A percentile compares a stretch with the other conserved stretches of the same genome.
Conservation (phyloP, 2,329 filamentous ascomycete species). For the Xylariaceae sp. region DNA sequence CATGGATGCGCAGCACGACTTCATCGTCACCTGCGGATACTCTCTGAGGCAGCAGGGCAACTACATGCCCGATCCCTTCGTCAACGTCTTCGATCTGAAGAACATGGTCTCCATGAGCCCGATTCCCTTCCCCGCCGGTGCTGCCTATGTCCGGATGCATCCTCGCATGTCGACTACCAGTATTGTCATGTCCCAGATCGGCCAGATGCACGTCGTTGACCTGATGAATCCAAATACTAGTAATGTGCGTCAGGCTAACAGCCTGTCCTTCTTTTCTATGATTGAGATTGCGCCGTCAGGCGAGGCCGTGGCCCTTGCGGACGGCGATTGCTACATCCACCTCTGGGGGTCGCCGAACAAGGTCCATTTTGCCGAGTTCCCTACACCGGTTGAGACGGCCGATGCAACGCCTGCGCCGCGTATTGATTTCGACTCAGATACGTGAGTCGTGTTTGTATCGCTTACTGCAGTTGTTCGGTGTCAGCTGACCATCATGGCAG, state of each 20-base stretch:
- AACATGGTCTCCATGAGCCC: slow-evolving; percentile 81
- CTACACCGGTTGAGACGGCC: slow-evolving; percentile 69
- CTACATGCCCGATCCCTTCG: slow-evolving; percentile 82
- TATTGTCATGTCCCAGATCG: slow-evolving; percentile 84
- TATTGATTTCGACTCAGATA: slow-evolving; percentile 63
- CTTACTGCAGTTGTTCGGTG: too few species aligned
- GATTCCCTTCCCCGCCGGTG: slow-evolving; percentile 85
- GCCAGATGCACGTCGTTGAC: slow-evolving; percentile 93
- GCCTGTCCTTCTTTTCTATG: slow-evolving; percentile 65
- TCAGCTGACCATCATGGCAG: slow-evolving; percentile 31
- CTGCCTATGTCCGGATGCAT: slow-evolving; percentile 93
- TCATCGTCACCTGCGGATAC: slow-evolving; percentile 90
- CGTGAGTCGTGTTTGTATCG: slow-evolving; percentile 39
- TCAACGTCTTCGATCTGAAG: slow-evolving; percentile 94
- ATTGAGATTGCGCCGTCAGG: slow-evolving; percentile 85
- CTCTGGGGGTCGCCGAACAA: slow-evolving; percentile 85
- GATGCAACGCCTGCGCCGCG: slow-evolving; percentile 52
- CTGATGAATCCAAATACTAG: slow-evolving; percentile 88
- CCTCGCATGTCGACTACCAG: slow-evolving; percentile 91
- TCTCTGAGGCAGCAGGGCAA: slow-evolving; percentile 73
- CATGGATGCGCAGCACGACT: slow-evolving; percentile 95
- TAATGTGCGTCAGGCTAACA: slow-evolving; percentile 75
- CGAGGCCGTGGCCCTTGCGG: slow-evolving; percentile 74
- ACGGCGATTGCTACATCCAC: slow-evolving; percentile 70
- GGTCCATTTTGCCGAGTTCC: slow-evolving; percentile 77